Base-by-base conservation (phyloP, 192 early-diverging fungal genomes). In the Umbelopsis ramanniana region DNA sequence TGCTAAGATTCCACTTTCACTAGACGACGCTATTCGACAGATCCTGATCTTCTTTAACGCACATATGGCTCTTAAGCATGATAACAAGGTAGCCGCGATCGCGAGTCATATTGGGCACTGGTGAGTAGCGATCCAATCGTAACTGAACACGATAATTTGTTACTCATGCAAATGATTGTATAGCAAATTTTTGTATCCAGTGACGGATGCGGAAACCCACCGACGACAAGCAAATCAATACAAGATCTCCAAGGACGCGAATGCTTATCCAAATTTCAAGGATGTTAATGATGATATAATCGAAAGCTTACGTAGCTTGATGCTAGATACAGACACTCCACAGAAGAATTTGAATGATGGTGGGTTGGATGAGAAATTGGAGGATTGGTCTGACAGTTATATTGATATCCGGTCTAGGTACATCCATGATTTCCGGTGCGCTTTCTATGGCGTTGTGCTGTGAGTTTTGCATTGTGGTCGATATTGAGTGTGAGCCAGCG, bases 31-130 rank as follows among this genome's bases (percentile, higher is more conserved):
- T 2, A 76, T 97, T 17, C 87, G 91, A 57, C 94, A 96, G 67
- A 83, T 92, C 40, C 69, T 96, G 26, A 84, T 94, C 9, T 96
- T 97, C 67, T 87, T 98, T 60, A 97, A 98, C 79, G 97, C 96
- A 8, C 95, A 96, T 79, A 78, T 98, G 69, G 93, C 94, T 15
- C 85, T 95, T 22, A 91, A 93, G 45, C 91, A 94, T 52, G 93
- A 97, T 69, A 97, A 96, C 74, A 82, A 86, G 66, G 81, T 98
- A n/a, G 94, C 91, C 0, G 89, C 96, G 1, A 88, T 98, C 17
- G 95, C 93, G 0, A 89, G 87, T 75, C 87, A 89, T 81, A 79
- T 82, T 17, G 87, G 84, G 17, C 72, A 80, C 60, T 86, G 87
- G 87, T 88, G 79, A 19, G 50, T 14, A 21, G 47, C 12, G 50